Conservation (phyloP, 140 eudicot species). For the Bidens hawaiensis region DNA sequence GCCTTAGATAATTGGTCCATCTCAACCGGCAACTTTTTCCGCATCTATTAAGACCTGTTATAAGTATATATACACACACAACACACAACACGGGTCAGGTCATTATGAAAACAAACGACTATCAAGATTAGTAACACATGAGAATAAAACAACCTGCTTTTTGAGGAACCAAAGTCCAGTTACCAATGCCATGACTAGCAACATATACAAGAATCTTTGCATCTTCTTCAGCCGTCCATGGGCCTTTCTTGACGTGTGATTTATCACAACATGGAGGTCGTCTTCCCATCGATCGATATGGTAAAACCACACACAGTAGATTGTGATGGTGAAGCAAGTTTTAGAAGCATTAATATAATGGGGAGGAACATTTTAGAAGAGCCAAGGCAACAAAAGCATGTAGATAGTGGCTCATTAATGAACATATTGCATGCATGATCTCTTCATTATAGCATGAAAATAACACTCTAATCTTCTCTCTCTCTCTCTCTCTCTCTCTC, state of each 20-base stretch:
- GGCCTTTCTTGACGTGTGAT: constrained; percentile 79
- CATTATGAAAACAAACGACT: neutral
- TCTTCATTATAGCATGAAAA: constrained; percentile 9
- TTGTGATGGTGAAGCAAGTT: constrained; percentile 33
- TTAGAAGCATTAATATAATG: constrained; percentile 31
- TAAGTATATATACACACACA: too few species aligned
- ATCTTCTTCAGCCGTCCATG: constrained; percentile 93
- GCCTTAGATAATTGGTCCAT: constrained; percentile 89
- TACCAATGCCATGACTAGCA: constrained; percentile 76
- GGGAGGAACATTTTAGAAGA: constrained; percentile 46
- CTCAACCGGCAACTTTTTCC: constrained; percentile 92
- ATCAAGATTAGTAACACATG: neutral
- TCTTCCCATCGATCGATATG: constrained; percentile 54
- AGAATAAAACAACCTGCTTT: constrained; percentile 64
- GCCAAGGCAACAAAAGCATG: constrained; percentile 78
- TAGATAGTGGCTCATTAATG: constrained; percentile 46
- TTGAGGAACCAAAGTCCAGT: constrained; percentile 84
- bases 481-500: constrained; percentile 3
- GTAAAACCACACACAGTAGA: constrained; percentile 8
- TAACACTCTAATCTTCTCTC: too few species aligned
- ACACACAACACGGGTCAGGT: neutral
- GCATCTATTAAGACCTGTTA: constrained; percentile 79
- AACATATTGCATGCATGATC: constrained; percentile 80
- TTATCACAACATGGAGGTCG: constrained; percentile 89
- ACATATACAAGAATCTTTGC: constrained; percentile 88